Evolutionary conservation across 495 filamentous ascomycete species (phyloP).

Genomic region (Aspergillus sclerotiicarbonarius): DNA sequence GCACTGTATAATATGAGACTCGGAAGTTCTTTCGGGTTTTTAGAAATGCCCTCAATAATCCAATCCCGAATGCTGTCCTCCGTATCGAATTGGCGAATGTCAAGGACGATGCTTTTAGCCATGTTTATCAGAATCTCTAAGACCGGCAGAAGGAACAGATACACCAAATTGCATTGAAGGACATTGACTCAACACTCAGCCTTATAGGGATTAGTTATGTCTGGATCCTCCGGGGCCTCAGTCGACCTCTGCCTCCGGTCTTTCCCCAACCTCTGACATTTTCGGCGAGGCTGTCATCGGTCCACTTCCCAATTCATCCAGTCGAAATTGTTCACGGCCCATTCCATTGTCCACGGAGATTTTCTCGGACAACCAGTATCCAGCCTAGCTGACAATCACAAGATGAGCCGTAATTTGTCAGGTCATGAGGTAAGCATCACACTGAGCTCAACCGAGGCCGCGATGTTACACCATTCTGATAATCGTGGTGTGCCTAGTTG

Average conservation of each 20-base stretch:
- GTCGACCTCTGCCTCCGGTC: no score
- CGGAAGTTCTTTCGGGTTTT: neutral
- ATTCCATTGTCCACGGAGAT: no score
- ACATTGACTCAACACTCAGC: neutral
- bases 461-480: neutral
- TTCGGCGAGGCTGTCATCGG: no score
- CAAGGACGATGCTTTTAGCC: neutral
- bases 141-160: neutral
- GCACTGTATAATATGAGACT: slow-evolving; percentile 3
- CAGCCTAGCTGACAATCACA: neutral
- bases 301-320: no score
- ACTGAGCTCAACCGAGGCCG: neutral
- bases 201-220: no score
- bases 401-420: neutral
- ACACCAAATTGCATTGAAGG: neutral
- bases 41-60: neutral
- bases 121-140: neutral
- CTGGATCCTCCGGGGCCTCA: no score
- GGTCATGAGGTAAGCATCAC: neutral
- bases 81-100: neutral
- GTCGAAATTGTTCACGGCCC: no score
- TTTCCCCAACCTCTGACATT: no score
- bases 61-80: neutral
- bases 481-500: neutral
- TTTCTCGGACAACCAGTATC: no score